A percentile compares a stretch with the other conserved stretches of the same genome.
Conservation (phyloP, 768 basidiomycete species). For the Dendrothele bispora region DNA sequence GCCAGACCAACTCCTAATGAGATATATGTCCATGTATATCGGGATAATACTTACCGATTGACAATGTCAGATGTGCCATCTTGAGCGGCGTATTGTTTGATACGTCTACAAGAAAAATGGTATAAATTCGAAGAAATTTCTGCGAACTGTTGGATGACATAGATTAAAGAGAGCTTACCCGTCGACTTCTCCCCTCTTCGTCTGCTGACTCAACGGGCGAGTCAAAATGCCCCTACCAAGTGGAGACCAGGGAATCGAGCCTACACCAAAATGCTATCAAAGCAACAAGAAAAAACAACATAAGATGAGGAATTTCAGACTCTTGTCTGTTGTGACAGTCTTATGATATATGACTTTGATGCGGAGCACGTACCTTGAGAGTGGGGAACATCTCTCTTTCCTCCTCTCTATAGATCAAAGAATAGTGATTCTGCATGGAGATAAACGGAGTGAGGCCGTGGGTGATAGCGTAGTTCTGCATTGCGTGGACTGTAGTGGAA, state of each 20-base stretch:
- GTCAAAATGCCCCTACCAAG: constrained; percentile 51
- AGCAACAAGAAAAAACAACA: too few relatives aligned
- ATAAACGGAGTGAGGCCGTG: constrained; percentile 63
- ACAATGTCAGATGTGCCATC: constrained; percentile 29
- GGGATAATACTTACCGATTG: constrained; percentile 39
- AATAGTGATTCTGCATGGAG: constrained; percentile 72
- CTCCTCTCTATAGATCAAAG: constrained; percentile 62
- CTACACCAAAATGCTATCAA: constrained; percentile 53
- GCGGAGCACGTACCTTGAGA: constrained; percentile 47
- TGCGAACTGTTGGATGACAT: too few relatives aligned
- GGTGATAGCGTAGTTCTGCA: constrained; percentile 63
- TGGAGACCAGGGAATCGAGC: constrained; percentile 60
- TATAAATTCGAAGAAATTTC: too few relatives aligned
- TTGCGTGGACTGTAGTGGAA: constrained; percentile 41
- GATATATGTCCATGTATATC: constrained; percentile 7
- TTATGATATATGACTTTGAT: too few relatives aligned
- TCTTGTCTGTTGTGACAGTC: too few relatives aligned
- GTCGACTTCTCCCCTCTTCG: constrained; percentile 39
- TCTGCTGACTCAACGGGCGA: constrained; percentile 38
- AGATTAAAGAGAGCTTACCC: constrained; percentile 10
- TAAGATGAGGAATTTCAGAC: neutral
- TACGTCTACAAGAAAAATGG: too few relatives aligned
- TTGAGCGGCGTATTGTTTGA: constrained; percentile 10
- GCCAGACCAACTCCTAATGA: too few relatives aligned
- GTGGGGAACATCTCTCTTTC: constrained; percentile 66